phyloP scores from a whole-genome alignment of 805 yeast species.

The Candida ortonii region DNA sequence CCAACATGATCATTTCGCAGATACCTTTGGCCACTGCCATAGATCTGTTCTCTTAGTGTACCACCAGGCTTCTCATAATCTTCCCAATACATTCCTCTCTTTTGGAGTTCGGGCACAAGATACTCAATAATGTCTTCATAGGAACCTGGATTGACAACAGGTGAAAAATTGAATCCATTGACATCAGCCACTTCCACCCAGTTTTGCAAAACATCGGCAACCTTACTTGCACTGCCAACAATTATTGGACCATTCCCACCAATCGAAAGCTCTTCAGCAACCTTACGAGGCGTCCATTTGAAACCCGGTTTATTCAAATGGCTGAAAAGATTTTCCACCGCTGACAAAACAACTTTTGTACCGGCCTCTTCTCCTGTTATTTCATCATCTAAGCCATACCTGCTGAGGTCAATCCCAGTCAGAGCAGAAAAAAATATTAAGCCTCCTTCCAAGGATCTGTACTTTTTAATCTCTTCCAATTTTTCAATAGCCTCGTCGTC shows the following conservation, averaged over 20 bases:
- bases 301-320: conserved; percentile 11
- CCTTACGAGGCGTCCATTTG: conserved; percentile 25
- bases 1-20: conserved; percentile 9
- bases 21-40: conserved; percentile 21
- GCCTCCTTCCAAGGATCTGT: conserved; percentile 11
- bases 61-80: conserved; percentile 36
- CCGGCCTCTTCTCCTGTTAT: conserved; percentile 16
- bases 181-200: conserved; percentile 40
- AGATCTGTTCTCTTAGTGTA: conserved; percentile 38
- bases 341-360: conserved; percentile 34
- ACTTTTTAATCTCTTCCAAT: conserved; percentile 9
- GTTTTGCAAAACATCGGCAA: conserved; percentile 38
- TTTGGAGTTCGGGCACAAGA: conserved; percentile 28
- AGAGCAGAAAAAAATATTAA: conserved; percentile 10
- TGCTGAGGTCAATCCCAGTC: conserved; percentile 41
- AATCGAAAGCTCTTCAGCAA: conserved; percentile 31
- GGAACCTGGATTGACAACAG: conserved; percentile 36
- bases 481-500: conserved; percentile 7
- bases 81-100: conserved; percentile 32
- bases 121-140: conserved; percentile 37
- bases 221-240: conserved; percentile 36
- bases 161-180: conserved; percentile 43
- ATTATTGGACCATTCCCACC: conserved; percentile 32
- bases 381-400: conserved; percentile 33
- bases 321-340: conserved; percentile 12